phyloP scores from a whole-genome alignment of 257 asterid species.

The Salvia rosmarinus region DNA sequence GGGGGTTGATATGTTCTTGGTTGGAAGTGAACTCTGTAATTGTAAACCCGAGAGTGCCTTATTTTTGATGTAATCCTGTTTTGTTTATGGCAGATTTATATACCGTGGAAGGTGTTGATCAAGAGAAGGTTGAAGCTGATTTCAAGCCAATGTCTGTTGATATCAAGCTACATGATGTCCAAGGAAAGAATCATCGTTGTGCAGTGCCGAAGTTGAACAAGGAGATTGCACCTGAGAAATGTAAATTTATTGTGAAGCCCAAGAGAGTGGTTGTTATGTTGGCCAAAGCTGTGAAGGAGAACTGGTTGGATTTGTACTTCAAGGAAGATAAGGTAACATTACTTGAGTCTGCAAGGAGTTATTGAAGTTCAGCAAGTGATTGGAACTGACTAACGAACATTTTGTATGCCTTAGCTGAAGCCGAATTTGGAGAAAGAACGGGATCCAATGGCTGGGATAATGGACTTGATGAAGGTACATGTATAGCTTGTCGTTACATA shows the following conservation, averaged over 20 bases:
- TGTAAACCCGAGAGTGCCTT: background rate
- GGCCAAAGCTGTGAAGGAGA: constrained; percentile 70
- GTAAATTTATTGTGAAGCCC: constrained; percentile 77
- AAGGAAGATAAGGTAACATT: constrained; percentile 81
- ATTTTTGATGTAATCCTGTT: background rate
- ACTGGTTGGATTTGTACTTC: constrained; percentile 86
- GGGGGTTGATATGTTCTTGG: background rate
- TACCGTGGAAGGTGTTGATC: constrained; percentile 85
- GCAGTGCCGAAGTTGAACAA: constrained; percentile 78
- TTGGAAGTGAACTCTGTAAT: background rate
- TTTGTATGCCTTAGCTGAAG: constrained; percentile 52
- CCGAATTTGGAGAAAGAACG: constrained; percentile 66
- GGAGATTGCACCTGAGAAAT: constrained; percentile 78
- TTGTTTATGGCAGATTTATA: constrained; percentile 58
- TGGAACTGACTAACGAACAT: constrained; percentile 20
- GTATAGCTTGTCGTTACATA: background rate
- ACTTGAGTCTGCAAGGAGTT: background rate
- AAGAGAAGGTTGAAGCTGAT: constrained; percentile 66
- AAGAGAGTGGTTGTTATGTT: constrained; percentile 66
- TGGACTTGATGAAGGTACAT: constrained; percentile 88
- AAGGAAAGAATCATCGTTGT: constrained; percentile 83
- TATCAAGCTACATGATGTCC: constrained; percentile 71
- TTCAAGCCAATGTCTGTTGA: constrained; percentile 74
- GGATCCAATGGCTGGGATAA: constrained; percentile 93
- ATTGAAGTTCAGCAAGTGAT: background rate